These are phyloP conservation scores for Eucalyptus melliodora DNA, from an alignment of 345 rosid species.

Conservation along the genomic window DNA sequence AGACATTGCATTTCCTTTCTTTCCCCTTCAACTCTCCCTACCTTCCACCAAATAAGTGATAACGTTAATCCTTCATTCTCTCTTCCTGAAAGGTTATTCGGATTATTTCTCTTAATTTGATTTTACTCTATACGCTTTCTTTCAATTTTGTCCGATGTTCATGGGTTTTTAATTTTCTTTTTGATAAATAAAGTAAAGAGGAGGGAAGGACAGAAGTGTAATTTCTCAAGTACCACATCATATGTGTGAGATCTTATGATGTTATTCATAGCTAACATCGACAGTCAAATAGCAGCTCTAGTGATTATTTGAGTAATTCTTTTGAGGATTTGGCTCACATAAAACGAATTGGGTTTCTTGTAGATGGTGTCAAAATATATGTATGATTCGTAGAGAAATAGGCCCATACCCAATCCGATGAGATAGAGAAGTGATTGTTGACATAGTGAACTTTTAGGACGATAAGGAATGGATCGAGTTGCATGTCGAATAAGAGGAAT, in stretches of 20 bases:
- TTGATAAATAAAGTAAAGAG: neutral
- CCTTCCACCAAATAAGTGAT: neutral
- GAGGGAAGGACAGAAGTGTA: neutral
- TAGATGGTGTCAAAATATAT: neutral
- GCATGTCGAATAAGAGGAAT: neutral
- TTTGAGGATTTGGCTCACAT: neutral
- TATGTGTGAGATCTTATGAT: neutral
- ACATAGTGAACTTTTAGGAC: neutral
- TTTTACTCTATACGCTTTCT: neutral
- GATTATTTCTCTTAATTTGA: neutral
- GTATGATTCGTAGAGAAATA: neutral
- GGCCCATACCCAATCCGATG: neutral
- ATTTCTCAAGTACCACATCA: neutral
- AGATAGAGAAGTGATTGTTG: neutral
- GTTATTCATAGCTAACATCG: neutral
- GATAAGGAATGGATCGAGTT: neutral
- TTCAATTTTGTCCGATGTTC: neutral
- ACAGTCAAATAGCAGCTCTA: neutral
- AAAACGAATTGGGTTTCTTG: neutral
- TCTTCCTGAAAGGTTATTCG: neutral
- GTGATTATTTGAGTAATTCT: neutral
- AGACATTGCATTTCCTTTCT: neutral
- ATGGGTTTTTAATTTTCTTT: neutral
- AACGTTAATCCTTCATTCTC: neutral
- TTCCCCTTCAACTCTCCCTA: neutral